Base-by-base conservation (phyloP, 2,329 filamentous ascomycete species). In the Aspergillus quadricinctus region DNA sequence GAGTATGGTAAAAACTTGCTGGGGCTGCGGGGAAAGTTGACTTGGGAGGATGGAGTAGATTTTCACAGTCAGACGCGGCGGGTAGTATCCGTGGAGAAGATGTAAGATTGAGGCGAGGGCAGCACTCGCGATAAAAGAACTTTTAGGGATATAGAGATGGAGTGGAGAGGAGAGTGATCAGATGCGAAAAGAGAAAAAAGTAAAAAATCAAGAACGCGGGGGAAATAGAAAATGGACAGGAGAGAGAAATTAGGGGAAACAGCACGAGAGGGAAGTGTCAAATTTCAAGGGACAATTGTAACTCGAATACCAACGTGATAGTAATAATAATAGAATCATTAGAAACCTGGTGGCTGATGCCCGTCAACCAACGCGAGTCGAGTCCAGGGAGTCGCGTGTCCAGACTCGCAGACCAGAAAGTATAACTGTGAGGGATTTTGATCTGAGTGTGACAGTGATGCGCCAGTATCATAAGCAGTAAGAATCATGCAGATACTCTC, bases 21-120 rank as follows among this genome's bases (percentile, higher is more conserved):
- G 55, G 55, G 50, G 48, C 49, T 57, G 57, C 59, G 57, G 57
- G 57, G 57, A 53, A 58, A 40, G 21, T 14, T 23, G 43, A 17
- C 35, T 48, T 23, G 45, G n/a, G 49, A 11, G 23, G 23, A 23
- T 50, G n/a, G 48, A 35, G 31, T 50, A 14, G 23, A 31, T 8
- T 21, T 21, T 23, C 21, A 23, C 41, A 4, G 9, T 45, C 8
- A 45, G 41, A 45, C 3, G 19, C 19, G 9, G 21, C 41, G 21
- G 21, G 23, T 23, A 11, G 43, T 27, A 14, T 46, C 43, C 43
- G 27, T 27, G n/a, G 11, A 25, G 43, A 14, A 46, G 21, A n/a
- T 7, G 43, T 25, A 46, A 27, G 17, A 46, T 21, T 25, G 11
- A 45, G 8, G 41, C 19, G 11, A 45, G 31, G 17, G 11, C 31